Evolutionary conservation across 164 flowering plant species (phyloP).

Genomic region (Sextonia rubra): DNA sequence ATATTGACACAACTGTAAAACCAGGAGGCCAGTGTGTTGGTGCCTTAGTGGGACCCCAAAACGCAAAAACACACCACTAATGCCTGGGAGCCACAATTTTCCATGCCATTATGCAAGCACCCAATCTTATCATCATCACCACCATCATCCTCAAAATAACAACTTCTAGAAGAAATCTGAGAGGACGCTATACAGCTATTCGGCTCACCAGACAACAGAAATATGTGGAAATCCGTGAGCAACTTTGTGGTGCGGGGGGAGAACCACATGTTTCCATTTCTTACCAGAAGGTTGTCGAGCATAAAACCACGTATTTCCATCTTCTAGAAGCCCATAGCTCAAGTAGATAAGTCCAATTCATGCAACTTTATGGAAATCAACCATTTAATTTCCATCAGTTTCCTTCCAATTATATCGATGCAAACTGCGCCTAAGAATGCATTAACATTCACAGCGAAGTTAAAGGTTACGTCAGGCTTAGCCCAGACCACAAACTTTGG

Average conservation of each 20-base stretch:
- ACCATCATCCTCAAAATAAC: background rate
- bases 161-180: too few species aligned
- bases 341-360: too few species aligned
- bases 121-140: background rate
- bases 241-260: background rate
- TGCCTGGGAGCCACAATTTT: background rate
- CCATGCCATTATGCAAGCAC: background rate
- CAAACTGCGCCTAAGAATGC: too few species aligned
- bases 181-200: too few species aligned
- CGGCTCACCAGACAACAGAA: background rate
- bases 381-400: too few species aligned
- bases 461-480: too few species aligned
- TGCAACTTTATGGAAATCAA: too few species aligned
- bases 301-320: background rate
- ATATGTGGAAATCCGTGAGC: background rate
- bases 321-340: too few species aligned
- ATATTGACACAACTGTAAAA: background rate
- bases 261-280: background rate
- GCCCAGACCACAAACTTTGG: too few species aligned
- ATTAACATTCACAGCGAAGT: too few species aligned
- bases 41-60: background rate
- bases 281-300: background rate
- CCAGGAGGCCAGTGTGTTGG: background rate
- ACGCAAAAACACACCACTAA: background rate
- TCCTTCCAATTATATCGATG: too few species aligned